These are phyloP conservation scores for Gnomoniopsis smithogilvyi DNA, from an alignment of 2,329 filamentous ascomycete genomes.

Conservation along the genomic window DNA sequence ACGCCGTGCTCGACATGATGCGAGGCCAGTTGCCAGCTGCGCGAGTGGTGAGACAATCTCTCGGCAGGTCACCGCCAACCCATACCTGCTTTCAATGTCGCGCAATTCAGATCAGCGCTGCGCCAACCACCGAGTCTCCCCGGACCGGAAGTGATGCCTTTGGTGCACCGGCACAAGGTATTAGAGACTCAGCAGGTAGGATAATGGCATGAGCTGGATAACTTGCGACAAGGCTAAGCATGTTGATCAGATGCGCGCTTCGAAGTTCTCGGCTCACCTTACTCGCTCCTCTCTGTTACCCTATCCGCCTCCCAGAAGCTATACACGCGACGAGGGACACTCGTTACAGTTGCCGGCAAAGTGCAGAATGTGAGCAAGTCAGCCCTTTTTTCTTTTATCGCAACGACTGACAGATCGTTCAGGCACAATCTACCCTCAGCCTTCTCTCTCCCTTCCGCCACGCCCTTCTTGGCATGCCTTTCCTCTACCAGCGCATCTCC, in stretches of 20 bases:
- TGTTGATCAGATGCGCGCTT: slow-evolving; percentile 76
- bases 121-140: slow-evolving; percentile 55
- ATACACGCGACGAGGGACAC: slow-evolving; percentile 85
- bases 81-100: slow-evolving; percentile 56
- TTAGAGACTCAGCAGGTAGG: slow-evolving; percentile 50
- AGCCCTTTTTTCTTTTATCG: not conserved
- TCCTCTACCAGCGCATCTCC: slow-evolving; percentile 88
- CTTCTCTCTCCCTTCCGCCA: slow-evolving; percentile 80
- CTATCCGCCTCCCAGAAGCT: slow-evolving; percentile 91
- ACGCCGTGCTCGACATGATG: slow-evolving; percentile 31
- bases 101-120: slow-evolving; percentile 60
- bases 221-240: not conserved
- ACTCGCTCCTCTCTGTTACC: slow-evolving; percentile 89
- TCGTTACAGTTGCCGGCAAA: slow-evolving; percentile 87
- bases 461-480: slow-evolving; percentile 80
- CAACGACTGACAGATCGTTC: slow-evolving; percentile 10
- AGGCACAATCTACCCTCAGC: slow-evolving; percentile 87
- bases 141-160: slow-evolving; percentile 52
- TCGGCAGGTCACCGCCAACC: slow-evolving; percentile 22
- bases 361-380: slow-evolving; percentile 70
- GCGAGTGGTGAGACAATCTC: slow-evolving; percentile 31
- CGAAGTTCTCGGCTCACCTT: slow-evolving; percentile 86
- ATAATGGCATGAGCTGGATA: not conserved
- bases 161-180: slow-evolving; percentile 41
- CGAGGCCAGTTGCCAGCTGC: slow-evolving; percentile 39